phyloP scores from a whole-genome alignment of 495 filamentous ascomycete species.

The Tuber microsphaerosporum region DNA sequence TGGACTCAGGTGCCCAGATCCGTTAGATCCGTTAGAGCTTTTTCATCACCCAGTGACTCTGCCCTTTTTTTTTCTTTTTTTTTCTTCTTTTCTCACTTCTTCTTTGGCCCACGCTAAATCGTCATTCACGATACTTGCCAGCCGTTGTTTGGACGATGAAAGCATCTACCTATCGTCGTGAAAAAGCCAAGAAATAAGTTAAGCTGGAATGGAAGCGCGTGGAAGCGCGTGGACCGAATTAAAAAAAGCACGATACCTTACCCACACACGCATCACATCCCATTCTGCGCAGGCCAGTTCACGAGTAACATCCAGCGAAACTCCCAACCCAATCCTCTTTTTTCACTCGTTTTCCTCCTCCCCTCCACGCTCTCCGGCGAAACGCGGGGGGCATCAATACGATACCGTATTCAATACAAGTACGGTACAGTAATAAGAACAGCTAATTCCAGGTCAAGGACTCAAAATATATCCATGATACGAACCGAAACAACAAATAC shows the following conservation, averaged over 20 bases:
- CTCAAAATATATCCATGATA: not conserved
- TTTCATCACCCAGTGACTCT: not conserved
- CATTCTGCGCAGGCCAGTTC: not conserved
- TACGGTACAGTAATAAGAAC: not conserved
- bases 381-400: not conserved
- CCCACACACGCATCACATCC: not conserved
- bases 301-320: not conserved
- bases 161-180: not conserved
- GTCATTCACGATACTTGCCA: slow-evolving; percentile 5
- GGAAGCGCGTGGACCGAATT: not conserved
- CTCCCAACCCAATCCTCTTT: not conserved
- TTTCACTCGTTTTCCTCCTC: not conserved
- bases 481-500: not conserved
- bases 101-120: not conserved
- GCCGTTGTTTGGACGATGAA: not conserved
- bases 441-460: not conserved
- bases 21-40: not conserved
- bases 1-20: not conserved
- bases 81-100: not conserved
- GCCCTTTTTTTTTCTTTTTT: not conserved
- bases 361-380: not conserved
- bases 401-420: not conserved
- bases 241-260: not conserved
- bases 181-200: not conserved
- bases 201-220: not conserved